Evolutionary conservation across 2,329 filamentous ascomycete genomes (phyloP).

Genomic region (Fusarium algeriense): DNA sequence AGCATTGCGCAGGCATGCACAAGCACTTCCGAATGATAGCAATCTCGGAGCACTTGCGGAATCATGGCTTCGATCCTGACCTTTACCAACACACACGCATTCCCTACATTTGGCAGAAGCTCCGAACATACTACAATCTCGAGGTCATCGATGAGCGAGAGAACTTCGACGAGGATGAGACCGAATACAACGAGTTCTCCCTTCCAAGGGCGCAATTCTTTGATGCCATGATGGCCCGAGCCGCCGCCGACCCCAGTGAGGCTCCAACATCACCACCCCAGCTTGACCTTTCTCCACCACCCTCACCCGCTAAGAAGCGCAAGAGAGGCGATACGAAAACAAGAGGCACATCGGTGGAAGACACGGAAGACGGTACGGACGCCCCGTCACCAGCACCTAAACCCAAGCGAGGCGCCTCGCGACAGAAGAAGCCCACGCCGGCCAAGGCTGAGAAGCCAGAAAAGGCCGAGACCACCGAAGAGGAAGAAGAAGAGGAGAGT

Average conservation of each 20-base stretch:
- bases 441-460: conserved; percentile 56
- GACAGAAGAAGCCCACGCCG: conserved; percentile 59
- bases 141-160: conserved; percentile 88
- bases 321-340: conserved; percentile 59
- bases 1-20: conserved; percentile 76
- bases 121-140: conserved; percentile 86
- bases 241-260: conserved; percentile 60
- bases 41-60: conserved; percentile 82
- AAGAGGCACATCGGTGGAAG: conserved; percentile 60
- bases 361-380: conserved; percentile 61
- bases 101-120: conserved; percentile 91
- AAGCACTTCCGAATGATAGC: conserved; percentile 94
- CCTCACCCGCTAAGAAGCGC: conserved; percentile 57
- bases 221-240: conserved; percentile 61
- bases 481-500: conserved; percentile 53
- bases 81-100: conserved; percentile 84
- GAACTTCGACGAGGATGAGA: conserved; percentile 70
- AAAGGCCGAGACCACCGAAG: conserved; percentile 52
- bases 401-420: conserved; percentile 57
- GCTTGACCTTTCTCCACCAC: conserved; percentile 55
- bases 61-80: conserved; percentile 81
- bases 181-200: conserved; percentile 74
- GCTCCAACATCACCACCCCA: conserved; percentile 61
- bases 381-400: conserved; percentile 52
- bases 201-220: conserved; percentile 65